Conservation (phyloP, 805 yeast genomes). For the Zygotorulaspora sp. region DNA sequence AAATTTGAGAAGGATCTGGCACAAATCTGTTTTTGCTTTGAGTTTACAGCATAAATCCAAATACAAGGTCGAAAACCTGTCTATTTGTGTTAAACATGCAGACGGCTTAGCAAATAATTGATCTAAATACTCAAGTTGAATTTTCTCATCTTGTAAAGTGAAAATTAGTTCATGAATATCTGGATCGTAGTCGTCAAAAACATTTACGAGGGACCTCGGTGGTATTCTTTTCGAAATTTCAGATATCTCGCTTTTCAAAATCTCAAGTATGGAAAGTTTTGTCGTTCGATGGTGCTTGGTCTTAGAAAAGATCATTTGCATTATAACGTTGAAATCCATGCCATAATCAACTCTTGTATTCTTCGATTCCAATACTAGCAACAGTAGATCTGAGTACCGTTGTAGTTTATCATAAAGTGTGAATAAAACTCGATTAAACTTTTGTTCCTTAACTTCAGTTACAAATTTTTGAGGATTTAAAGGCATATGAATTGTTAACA, state of each 20-base stretch:
- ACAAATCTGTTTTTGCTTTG: conserved; percentile 9
- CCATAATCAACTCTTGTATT: conserved; percentile 10
- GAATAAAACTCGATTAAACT: conserved; percentile 25
- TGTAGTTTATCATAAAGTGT: conserved; percentile 19
- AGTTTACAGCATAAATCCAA: conserved; percentile 19
- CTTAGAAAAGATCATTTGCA: conserved; percentile 5
- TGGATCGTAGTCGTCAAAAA: conserved; percentile 19
- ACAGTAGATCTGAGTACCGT: conserved; percentile 16
- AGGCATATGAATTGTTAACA: conserved; percentile 65
- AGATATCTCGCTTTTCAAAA: conserved; percentile 18
- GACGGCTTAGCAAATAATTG: conserved; percentile 7
- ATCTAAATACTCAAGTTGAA: conserved; percentile 21
- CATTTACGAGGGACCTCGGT: conserved; percentile 7
- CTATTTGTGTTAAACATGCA: conserved; percentile 1
- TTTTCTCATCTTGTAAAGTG: conserved; percentile 1
- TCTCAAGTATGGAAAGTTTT: conserved; percentile 5
- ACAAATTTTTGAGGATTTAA: conserved; percentile 44
- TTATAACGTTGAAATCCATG: conserved; percentile 2
- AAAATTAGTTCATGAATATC: conserved; percentile 20
- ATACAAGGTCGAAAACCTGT: conserved; percentile 13
- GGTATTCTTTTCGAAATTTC: conserved; percentile 8
- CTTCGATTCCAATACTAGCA: conserved; percentile 9
- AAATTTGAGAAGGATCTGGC: conserved; percentile 17
- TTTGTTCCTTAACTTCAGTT: conserved; percentile 20
- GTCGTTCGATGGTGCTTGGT: conserved; percentile 9